Conservation (phyloP, 2,329 filamentous ascomycete species). For the Arthrobotrys sphaeroides region DNA sequence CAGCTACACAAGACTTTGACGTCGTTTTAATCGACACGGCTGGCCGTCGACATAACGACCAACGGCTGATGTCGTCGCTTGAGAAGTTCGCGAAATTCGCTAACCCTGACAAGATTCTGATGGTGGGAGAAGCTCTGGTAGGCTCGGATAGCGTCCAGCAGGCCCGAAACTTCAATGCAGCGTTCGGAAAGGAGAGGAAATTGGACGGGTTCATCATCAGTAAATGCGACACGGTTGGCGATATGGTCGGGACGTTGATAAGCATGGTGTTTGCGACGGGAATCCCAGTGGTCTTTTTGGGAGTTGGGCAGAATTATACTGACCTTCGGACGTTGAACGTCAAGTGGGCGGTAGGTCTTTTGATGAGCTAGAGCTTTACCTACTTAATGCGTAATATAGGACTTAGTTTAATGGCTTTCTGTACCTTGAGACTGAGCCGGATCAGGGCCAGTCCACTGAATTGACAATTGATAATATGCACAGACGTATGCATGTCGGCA, state of each 20-base stretch:
- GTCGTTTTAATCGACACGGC: slow-evolving; percentile 98
- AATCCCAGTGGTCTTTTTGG: slow-evolving; percentile 93
- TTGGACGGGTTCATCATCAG: slow-evolving; percentile 98
- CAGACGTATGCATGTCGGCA: neutral
- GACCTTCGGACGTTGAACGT: slow-evolving; percentile 58
- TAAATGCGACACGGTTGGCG: slow-evolving; percentile 98
- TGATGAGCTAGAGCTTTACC: slow-evolving; percentile 55
- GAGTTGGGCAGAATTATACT: slow-evolving; percentile 60
- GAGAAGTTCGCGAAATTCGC: slow-evolving; percentile 98
- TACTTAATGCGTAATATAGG: neutral
- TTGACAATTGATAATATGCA: neutral
- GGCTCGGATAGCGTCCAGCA: slow-evolving; percentile 95
- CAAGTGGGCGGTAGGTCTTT: slow-evolving; percentile 57
- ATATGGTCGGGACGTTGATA: slow-evolving; percentile 88
- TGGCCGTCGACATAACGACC: slow-evolving; percentile 92
- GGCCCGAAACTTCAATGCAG: slow-evolving; percentile 93
- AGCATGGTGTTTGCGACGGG: slow-evolving; percentile 97
- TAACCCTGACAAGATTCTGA: slow-evolving; percentile 96
- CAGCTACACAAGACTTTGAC: slow-evolving; percentile 78
- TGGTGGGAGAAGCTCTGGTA: slow-evolving; percentile 93
- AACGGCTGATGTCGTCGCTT: slow-evolving; percentile 91
- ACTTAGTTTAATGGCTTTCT: too few relatives aligned
- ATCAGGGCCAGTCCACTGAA: neutral
- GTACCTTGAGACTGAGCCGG: too few relatives aligned
- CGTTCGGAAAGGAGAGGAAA: slow-evolving; percentile 80